Percentiles rank a stretch among this genome's conserved stretches.
phyloP scores from a whole-genome alignment of 306 rosid species.

The Macrotyloma uniflorum region DNA sequence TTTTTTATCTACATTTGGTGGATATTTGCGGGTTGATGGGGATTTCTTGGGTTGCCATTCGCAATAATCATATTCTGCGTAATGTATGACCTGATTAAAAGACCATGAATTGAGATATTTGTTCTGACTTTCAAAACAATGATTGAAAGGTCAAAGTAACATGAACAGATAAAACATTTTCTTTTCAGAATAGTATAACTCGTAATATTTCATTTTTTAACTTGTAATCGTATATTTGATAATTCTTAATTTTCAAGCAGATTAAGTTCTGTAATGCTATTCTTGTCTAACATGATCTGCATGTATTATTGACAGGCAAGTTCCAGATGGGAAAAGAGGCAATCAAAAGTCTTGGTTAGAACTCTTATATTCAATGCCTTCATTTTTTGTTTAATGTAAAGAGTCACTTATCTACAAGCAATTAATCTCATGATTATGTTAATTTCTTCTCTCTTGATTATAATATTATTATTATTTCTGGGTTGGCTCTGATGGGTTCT shows the following conservation, averaged over 20 bases:
- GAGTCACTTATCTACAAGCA: not conserved
- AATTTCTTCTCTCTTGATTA: conserved; percentile 13
- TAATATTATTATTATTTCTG: not conserved
- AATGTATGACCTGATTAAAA: not conserved
- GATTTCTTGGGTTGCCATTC: not conserved
- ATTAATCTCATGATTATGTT: not conserved
- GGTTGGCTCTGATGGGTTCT: not conserved
- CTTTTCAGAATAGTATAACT: not conserved
- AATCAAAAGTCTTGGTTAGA: conserved; percentile 79
- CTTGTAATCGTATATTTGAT: not conserved
- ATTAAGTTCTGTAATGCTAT: not conserved
- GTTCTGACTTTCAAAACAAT: conserved; percentile 12
- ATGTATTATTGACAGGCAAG: conserved; percentile 61
- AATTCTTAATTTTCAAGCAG: not conserved
- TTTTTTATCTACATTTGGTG: not conserved
- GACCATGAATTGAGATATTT: not conserved
- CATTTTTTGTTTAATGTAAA: not conserved
- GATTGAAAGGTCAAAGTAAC: not conserved
- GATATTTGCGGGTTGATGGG: not conserved
- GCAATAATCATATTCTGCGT: not conserved
- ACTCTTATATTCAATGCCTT: conserved; percentile 16
- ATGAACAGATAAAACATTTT: not conserved
- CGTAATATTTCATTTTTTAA: not conserved
- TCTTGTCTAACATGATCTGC: conserved; percentile 19
- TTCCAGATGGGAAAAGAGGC: conserved; percentile 91